A percentile compares a stretch with the other conserved stretches of the same genome.
Evolutionary conservation across 768 basidiomycete genomes (phyloP).

Genomic region (Termitomyces sp.): DNA sequence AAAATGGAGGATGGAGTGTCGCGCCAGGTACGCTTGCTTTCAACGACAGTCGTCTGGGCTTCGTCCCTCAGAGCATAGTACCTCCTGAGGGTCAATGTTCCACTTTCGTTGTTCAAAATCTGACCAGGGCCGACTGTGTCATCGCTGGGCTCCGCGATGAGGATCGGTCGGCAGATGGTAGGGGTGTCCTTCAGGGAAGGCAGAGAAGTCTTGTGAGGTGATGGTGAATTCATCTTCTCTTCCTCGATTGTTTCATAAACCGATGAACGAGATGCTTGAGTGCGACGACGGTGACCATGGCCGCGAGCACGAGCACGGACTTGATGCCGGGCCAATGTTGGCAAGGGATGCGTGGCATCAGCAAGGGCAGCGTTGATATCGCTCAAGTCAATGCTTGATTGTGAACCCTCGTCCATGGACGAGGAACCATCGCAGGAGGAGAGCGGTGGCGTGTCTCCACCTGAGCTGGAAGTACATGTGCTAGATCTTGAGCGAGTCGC

Average conservation of each 20-base stretch:
- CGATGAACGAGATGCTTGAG: slow-evolving; percentile 59
- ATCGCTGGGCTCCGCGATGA: slow-evolving; percentile 53
- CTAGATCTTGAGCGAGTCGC: slow-evolving; percentile 57
- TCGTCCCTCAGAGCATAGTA: slow-evolving; percentile 70
- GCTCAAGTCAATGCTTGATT: slow-evolving; percentile 71
- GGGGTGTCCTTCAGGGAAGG: slow-evolving; percentile 30
- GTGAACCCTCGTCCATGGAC: slow-evolving; percentile 64
- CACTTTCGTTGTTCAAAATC: slow-evolving; percentile 66
- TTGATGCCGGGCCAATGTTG: slow-evolving; percentile 35
- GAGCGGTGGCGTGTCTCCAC: slow-evolving; percentile 66
- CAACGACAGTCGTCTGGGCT: slow-evolving; percentile 56
- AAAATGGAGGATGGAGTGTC: slow-evolving; percentile 76
- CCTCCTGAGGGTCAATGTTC: slow-evolving; percentile 55
- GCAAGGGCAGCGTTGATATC: slow-evolving; percentile 53
- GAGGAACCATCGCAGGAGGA: slow-evolving; percentile 59
- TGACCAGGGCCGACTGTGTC: slow-evolving; percentile 33
- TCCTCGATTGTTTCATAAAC: slow-evolving; percentile 81
- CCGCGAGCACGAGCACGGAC: slow-evolving; percentile 51
- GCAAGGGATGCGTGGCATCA: slow-evolving; percentile 46
- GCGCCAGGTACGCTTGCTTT: slow-evolving; percentile 59
- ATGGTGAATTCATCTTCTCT: slow-evolving; percentile 38
- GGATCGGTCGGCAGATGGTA: slow-evolving; percentile 37
- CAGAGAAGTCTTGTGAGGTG: slow-evolving; percentile 13
- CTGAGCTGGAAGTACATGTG: slow-evolving; percentile 64
- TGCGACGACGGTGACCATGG: slow-evolving; percentile 68